Evolutionary conservation across 2,329 filamentous ascomycete genomes (phyloP).

Genomic region (Aspergillus brasiliensis): DNA sequence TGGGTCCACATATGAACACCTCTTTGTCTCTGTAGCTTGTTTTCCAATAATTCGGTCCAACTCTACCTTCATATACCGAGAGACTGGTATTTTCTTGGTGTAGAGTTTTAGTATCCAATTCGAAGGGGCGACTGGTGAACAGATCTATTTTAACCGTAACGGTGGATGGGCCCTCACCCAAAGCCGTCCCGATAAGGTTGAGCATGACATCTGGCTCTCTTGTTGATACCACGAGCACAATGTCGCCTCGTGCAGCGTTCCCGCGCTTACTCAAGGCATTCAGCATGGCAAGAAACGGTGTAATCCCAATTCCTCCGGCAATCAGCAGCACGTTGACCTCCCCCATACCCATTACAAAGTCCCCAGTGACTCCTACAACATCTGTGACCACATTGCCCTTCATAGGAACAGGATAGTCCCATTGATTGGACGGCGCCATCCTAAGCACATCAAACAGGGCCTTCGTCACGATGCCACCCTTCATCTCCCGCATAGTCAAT

Average conservation of each 20-base stretch:
- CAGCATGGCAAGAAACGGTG: conserved; percentile 5
- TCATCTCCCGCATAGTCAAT: conserved; percentile 10
- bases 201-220: background rate
- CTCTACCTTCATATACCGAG: background rate
- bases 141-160: background rate
- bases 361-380: background rate
- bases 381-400: background rate
- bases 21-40: conserved; percentile 9
- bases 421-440: too few relatives aligned
- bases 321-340: background rate
- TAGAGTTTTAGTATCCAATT: background rate
- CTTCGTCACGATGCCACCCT: conserved; percentile 1
- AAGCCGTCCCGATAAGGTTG: background rate
- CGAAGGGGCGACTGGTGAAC: background rate
- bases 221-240: background rate
- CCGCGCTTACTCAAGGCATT: background rate
- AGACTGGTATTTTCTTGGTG: background rate
- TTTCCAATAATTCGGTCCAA: conserved; percentile 13
- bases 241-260: background rate
- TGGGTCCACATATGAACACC: conserved; percentile 26
- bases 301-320: conserved; percentile 3
- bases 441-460: background rate
- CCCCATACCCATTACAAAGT: background rate
- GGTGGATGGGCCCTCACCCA: background rate
- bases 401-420: background rate